Evolutionary conservation across 2,329 filamentous ascomycete genomes (phyloP).

Genomic region (Calonectria henricotiae): DNA sequence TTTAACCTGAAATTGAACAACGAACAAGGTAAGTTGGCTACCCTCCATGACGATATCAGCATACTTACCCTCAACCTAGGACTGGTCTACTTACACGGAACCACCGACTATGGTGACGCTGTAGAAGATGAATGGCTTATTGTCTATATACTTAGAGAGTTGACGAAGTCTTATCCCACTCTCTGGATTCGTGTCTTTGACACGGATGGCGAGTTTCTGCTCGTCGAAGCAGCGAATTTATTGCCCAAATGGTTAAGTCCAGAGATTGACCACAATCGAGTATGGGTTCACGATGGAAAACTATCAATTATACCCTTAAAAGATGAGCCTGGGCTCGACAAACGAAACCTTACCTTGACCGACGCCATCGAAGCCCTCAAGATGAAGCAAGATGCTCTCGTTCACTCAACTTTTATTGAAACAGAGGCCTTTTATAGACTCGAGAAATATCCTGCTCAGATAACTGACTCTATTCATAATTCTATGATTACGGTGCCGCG

Average conservation of each 20-base stretch:
- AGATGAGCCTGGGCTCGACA: conserved; percentile 53
- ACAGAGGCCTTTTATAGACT: conserved; percentile 93
- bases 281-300: conserved; percentile 88
- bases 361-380: conserved; percentile 77
- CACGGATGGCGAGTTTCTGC: conserved; percentile 93
- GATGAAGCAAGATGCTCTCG: conserved; percentile 70
- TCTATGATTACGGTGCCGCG: conserved; percentile 83
- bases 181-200: conserved; percentile 90
- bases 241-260: conserved; percentile 93
- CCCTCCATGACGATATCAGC: neutral
- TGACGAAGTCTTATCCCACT: conserved; percentile 80
- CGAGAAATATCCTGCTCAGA: conserved; percentile 85
- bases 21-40: conserved; percentile 66
- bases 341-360: conserved; percentile 71
- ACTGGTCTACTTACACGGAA: conserved; percentile 79
- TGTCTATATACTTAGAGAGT: conserved; percentile 88
- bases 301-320: conserved; percentile 80
- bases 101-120: conserved; percentile 92
- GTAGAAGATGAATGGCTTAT: conserved; percentile 98
- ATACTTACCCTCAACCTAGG: conserved; percentile 55
- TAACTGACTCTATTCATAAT: conserved; percentile 83
- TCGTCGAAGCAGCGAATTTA: conserved; percentile 92
- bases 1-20: conserved; percentile 81
- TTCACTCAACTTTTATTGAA: conserved; percentile 84
- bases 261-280: conserved; percentile 87